These are phyloP conservation scores for Rauvolfia tetraphylla DNA, from an alignment of 257 asterid species.

Conservation along the genomic window DNA sequence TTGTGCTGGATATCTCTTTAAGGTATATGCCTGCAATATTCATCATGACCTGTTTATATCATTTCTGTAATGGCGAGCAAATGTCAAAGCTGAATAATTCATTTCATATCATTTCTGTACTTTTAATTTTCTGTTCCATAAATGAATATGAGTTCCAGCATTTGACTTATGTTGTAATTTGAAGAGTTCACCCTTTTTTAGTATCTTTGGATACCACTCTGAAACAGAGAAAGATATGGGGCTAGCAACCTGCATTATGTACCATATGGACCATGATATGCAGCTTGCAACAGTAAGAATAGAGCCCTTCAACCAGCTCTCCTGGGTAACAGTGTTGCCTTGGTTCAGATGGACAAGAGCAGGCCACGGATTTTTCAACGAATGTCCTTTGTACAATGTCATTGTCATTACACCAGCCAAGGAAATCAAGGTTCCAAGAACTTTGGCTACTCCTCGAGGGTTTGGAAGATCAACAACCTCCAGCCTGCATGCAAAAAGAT, in stretches of 20 bases:
- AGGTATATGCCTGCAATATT: conserved; percentile 49
- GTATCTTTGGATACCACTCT: neutral
- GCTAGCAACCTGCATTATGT: conserved; percentile 65
- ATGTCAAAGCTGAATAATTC: neutral
- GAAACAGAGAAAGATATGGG: conserved; percentile 3
- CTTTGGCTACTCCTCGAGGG: conserved; percentile 56
- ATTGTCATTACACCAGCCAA: conserved; percentile 63
- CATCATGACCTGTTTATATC: neutral
- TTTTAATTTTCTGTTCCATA: neutral
- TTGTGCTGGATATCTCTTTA: conserved; percentile 73
- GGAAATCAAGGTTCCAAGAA: conserved; percentile 55
- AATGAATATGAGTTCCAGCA: neutral
- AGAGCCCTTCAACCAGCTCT: conserved; percentile 60
- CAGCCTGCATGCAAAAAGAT: conserved; percentile 36
- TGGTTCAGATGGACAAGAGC: conserved; percentile 34
- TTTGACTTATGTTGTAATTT: neutral
- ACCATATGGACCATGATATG: conserved; percentile 60
- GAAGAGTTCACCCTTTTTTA: neutral
- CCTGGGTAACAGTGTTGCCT: conserved; percentile 37
- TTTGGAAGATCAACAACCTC: conserved; percentile 49
- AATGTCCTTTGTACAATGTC: conserved; percentile 67
- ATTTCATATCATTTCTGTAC: too few relatives aligned
- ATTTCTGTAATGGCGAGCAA: neutral
- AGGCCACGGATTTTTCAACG: conserved; percentile 36
- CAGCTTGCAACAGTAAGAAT: conserved; percentile 62